These are phyloP conservation scores for Dioszegia crocea DNA, from an alignment of 768 basidiomycete species.

Conservation along the genomic window DNA sequence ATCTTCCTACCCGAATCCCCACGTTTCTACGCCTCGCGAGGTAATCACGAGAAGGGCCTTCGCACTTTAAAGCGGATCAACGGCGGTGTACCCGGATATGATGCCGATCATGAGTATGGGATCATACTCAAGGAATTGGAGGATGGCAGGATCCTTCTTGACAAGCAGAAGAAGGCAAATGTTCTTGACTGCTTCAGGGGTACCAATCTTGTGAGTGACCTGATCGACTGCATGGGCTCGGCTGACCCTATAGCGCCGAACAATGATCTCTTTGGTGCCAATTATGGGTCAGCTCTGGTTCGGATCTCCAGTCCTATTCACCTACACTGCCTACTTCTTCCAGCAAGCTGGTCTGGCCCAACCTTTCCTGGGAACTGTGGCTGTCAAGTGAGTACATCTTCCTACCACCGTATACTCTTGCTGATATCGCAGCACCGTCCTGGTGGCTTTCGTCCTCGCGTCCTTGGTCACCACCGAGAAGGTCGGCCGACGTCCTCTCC, in stretches of 20 bases:
- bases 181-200: constrained; percentile 16
- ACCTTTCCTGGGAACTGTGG: constrained; percentile 16
- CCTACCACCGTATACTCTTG: not conserved
- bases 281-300: not conserved
- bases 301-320: not conserved
- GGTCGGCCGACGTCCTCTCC: constrained; percentile 1
- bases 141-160: not conserved
- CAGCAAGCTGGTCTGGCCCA: constrained; percentile 17
- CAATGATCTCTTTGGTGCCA: not conserved
- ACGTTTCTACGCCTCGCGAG: constrained; percentile 12
- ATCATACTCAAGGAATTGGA: constrained; percentile 12
- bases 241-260: not conserved
- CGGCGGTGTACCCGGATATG: constrained; percentile 10
- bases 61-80: constrained; percentile 5
- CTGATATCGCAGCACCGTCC: not conserved
- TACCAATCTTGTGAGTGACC: constrained; percentile 7
- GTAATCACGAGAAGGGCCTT: constrained; percentile 6
- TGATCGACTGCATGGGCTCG: not conserved
- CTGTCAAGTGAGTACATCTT: not conserved
- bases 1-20: constrained; percentile 30
- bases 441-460: not conserved
- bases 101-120: constrained; percentile 17
- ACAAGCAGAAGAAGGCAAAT: constrained; percentile 1
- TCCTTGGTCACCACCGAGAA: constrained; percentile 1
- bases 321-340: constrained; percentile 24